Conservation (phyloP, 1,284 basidiomycete genomes). For the Malassezia restricta region DNA sequence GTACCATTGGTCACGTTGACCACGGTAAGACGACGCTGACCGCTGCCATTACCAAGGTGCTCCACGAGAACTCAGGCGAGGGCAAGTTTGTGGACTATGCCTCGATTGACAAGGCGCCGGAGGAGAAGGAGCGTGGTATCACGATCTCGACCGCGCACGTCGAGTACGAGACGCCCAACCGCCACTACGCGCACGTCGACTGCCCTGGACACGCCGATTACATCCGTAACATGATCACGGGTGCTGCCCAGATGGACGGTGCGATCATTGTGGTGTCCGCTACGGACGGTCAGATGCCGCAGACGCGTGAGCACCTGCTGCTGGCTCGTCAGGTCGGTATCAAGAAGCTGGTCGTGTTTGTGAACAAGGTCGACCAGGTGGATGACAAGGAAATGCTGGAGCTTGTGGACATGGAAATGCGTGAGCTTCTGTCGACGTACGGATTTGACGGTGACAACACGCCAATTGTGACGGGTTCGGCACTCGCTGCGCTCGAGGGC, state of each 20-base stretch:
- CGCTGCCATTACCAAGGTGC: slow-evolving; percentile 93
- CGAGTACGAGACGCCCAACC: slow-evolving; percentile 78
- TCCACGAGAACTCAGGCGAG: slow-evolving; percentile 60
- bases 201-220: slow-evolving; percentile 60
- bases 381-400: slow-evolving; percentile 96
- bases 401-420: slow-evolving; percentile 99
- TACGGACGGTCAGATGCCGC: slow-evolving; percentile 98
- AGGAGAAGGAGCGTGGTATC: slow-evolving; percentile 98
- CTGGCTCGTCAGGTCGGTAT: slow-evolving; percentile 97
- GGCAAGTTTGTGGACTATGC: slow-evolving; percentile 95
- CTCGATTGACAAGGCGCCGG: slow-evolving; percentile 99
- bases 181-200: slow-evolving; percentile 99
- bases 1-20: slow-evolving; percentile 49
- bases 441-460: slow-evolving; percentile 95
- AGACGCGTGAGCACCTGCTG: slow-evolving; percentile 94
- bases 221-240: slow-evolving; percentile 88
- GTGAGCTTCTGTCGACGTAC: slow-evolving; percentile 73
- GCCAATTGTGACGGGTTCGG: slow-evolving; percentile 92
- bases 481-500: slow-evolving; percentile 86
- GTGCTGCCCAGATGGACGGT: slow-evolving; percentile 91
- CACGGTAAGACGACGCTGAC: slow-evolving; percentile 75
- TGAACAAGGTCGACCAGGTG: slow-evolving; percentile 98
- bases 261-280: slow-evolving; percentile 71
- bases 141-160: slow-evolving; percentile 82
- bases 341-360: slow-evolving; percentile 95